A percentile compares a stretch with the other conserved stretches of the same genome.
Conservation (phyloP, 306 rosid species). For the Bauhinia variegata region DNA sequence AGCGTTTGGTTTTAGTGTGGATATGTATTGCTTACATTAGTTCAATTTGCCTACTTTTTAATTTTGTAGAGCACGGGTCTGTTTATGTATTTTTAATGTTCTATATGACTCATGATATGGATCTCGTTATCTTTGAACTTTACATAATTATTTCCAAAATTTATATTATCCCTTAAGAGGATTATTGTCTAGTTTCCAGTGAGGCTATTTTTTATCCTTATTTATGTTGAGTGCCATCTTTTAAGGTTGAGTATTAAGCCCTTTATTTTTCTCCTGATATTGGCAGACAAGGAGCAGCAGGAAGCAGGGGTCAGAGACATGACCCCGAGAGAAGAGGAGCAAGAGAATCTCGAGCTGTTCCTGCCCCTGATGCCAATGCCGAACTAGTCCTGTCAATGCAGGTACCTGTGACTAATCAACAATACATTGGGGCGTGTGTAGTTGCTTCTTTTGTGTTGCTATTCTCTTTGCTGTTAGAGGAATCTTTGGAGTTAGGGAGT, state of each 20-base stretch:
- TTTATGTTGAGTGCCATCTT: constrained; percentile 3
- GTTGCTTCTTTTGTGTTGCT: background rate
- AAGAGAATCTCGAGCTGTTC: constrained; percentile 86
- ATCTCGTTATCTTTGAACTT: background rate
- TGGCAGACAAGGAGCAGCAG: constrained; percentile 86
- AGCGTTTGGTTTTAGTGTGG: constrained; percentile 22
- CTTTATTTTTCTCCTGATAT: constrained; percentile 26
- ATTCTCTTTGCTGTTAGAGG: background rate
- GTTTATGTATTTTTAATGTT: no score
- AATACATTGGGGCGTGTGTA: background rate
- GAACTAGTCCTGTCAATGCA: constrained; percentile 90
- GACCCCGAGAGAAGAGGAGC: constrained; percentile 82
- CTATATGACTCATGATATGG: background rate
- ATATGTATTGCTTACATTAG: no score
- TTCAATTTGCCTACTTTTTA: no score
- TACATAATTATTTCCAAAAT: no score
- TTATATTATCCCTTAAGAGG: background rate
- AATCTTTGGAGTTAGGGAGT: constrained; percentile 17
- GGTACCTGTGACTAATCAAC: constrained; percentile 49
- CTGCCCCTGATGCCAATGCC: constrained; percentile 99
- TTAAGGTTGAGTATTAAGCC: constrained; percentile 17
- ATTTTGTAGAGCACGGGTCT: no score
- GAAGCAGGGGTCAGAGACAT: constrained; percentile 76
- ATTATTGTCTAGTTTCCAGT: background rate
- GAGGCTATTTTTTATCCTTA: constrained; percentile 3